phyloP scores from a whole-genome alignment of 1,139 yeast genomes.

The Yamadazyma triangularis region DNA sequence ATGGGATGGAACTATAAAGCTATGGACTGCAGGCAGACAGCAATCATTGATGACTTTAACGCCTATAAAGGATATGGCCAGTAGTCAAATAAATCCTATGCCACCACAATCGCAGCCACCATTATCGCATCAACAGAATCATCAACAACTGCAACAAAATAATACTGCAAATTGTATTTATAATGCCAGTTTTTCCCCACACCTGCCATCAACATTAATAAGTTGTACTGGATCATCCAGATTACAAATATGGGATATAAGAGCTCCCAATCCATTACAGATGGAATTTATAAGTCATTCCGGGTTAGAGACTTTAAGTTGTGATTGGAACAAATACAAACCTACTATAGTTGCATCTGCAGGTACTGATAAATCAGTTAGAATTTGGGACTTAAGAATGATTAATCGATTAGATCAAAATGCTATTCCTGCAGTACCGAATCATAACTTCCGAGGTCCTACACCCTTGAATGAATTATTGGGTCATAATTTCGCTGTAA shows the following conservation, averaged over 20 bases:
- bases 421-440: constrained; percentile 23
- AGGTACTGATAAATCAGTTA: constrained; percentile 81
- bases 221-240: constrained; percentile 80
- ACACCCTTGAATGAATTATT: constrained; percentile 73
- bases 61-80: neutral
- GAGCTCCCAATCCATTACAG: constrained; percentile 61
- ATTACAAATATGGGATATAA: constrained; percentile 79
- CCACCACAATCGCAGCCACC: constrained; percentile 29
- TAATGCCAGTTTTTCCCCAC: constrained; percentile 82
- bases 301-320: constrained; percentile 73
- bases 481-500: constrained; percentile 88
- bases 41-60: constrained; percentile 56
- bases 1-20: constrained; percentile 88
- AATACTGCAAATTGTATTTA: constrained; percentile 58
- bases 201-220: constrained; percentile 64
- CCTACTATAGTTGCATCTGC: constrained; percentile 77
- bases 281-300: constrained; percentile 66
- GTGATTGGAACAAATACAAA: constrained; percentile 91
- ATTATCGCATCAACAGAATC: constrained; percentile 25
- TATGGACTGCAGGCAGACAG: constrained; percentile 62
- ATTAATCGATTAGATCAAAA: constrained; percentile 39
- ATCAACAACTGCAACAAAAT: constrained; percentile 18
- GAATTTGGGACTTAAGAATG: constrained; percentile 87
- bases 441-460: constrained; percentile 50
- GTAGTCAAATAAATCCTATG: constrained; percentile 5